Evolutionary conservation across 495 filamentous ascomycete genomes (phyloP).

Genomic region (Aspergillus conjunctus): DNA sequence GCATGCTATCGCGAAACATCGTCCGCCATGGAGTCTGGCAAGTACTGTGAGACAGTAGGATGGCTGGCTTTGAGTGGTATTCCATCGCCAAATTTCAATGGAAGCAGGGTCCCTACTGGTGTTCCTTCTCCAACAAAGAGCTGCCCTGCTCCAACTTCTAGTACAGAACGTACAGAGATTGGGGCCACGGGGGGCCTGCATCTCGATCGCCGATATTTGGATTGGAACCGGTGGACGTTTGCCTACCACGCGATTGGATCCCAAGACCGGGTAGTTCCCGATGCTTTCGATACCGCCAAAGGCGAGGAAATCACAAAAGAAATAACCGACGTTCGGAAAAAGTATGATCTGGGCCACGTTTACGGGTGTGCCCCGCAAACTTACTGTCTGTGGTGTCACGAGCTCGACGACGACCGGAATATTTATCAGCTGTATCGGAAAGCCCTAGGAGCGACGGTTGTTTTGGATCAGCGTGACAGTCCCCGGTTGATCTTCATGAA

Average conservation of each 20-base stretch:
- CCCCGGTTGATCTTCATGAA: slow-evolving; percentile 42
- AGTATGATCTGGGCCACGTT: slow-evolving; percentile 26
- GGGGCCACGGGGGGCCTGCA: neutral
- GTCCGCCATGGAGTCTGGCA: too few species aligned
- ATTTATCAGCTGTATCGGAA: slow-evolving; percentile 36
- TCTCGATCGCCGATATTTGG: slow-evolving; percentile 27
- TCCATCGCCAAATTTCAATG: too few species aligned
- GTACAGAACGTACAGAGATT: too few species aligned
- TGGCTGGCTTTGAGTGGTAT: too few species aligned
- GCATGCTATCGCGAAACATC: too few species aligned
- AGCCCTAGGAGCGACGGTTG: slow-evolving; percentile 33
- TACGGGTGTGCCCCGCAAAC: slow-evolving; percentile 45
- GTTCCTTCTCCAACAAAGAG: too few species aligned
- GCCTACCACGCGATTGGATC: slow-evolving; percentile 39
- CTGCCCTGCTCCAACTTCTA: too few species aligned
- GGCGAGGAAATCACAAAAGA: too few species aligned
- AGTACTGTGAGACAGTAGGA: too few species aligned
- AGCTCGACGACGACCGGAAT: slow-evolving; percentile 33
- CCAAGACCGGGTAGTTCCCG: slow-evolving; percentile 22
- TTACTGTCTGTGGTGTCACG: slow-evolving; percentile 42
- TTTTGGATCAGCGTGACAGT: slow-evolving; percentile 28
- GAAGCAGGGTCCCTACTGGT: too few species aligned
- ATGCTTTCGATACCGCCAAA: too few species aligned
- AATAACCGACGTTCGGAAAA: too few species aligned
- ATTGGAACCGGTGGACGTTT: slow-evolving; percentile 46